phyloP scores from a whole-genome alignment of 768 basidiomycete genomes.

The Russula dissimulans region DNA sequence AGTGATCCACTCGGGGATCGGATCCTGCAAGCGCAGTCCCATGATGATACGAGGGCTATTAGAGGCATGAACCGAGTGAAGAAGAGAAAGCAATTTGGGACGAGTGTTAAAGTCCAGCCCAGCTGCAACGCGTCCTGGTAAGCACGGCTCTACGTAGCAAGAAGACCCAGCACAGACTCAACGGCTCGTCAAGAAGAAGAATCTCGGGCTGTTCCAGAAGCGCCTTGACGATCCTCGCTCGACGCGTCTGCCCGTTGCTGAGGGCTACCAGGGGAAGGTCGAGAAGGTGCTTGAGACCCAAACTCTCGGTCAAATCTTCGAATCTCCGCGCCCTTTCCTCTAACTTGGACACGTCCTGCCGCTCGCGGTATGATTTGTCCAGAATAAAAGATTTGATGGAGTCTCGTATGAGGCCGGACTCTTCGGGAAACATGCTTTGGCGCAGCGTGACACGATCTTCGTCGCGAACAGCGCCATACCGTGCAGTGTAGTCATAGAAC shows the following conservation, averaged over 20 bases:
- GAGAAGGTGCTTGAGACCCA: conserved; percentile 57
- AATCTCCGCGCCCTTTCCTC: conserved; percentile 31
- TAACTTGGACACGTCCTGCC: conserved; percentile 15
- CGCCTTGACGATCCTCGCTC: conserved; percentile 75
- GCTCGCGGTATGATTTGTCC: conserved; percentile 6
- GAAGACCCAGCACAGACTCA: conserved; percentile 43
- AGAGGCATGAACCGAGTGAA: conserved; percentile 42
- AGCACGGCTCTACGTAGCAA: background rate
- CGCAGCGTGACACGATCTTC: conserved; percentile 73
- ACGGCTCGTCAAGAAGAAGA: conserved; percentile 84
- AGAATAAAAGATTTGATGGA: conserved; percentile 6
- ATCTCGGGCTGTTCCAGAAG: conserved; percentile 62
- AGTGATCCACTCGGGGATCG: conserved; percentile 62
- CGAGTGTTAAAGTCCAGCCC: conserved; percentile 65
- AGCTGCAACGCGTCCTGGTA: conserved; percentile 35
- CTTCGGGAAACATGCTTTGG: conserved; percentile 43
- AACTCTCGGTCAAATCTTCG: conserved; percentile 40
- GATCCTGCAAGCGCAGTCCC: conserved; percentile 60
- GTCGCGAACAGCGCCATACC: conserved; percentile 83
- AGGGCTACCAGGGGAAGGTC: conserved; percentile 78
- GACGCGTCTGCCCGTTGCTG: conserved; percentile 85
- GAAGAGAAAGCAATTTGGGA: conserved; percentile 42
- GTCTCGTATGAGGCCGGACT: conserved; percentile 15
- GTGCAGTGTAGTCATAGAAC: conserved; percentile 89
- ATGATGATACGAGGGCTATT: conserved; percentile 53